Conservation (phyloP, 1,284 basidiomycete genomes). For the Acaromyces ingoldii region DNA sequence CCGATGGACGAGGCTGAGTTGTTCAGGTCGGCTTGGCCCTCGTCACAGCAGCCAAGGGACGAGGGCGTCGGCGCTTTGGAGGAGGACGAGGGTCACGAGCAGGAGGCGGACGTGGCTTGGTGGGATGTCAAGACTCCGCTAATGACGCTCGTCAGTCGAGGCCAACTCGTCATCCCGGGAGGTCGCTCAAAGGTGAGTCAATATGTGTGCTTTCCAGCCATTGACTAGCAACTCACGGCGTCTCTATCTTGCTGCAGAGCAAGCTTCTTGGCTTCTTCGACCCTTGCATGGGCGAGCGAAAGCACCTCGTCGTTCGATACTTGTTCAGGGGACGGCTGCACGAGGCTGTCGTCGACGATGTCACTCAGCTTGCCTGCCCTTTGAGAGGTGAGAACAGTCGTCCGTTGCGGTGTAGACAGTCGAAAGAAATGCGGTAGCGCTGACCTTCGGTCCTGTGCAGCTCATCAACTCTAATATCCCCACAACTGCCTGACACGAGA, state of each 20-base stretch:
- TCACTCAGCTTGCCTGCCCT: conserved; percentile 11
- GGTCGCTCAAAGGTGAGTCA: conserved; percentile 58
- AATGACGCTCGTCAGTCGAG: conserved; percentile 73
- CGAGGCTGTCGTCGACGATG: conserved; percentile 62
- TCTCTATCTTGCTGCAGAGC: too few species aligned
- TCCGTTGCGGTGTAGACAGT: too few species aligned
- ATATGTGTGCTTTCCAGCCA: not conserved
- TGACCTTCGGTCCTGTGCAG: too few species aligned
- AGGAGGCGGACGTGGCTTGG: conserved; percentile 54
- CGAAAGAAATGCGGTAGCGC: too few species aligned
- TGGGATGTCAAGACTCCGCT: conserved; percentile 74
- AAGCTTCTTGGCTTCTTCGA: conserved; percentile 71
- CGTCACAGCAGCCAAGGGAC: conserved; percentile 3
- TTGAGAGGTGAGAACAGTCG: too few species aligned
- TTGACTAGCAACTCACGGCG: not conserved
- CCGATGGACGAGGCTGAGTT: conserved; percentile 5
- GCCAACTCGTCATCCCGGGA: conserved; percentile 72
- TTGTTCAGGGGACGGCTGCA: conserved; percentile 68
- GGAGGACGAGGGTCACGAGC: conserved; percentile 11
- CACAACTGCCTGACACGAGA: too few species aligned
- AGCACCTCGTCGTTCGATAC: conserved; percentile 69
- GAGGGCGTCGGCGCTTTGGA: not conserved
- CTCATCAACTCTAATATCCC: too few species aligned
- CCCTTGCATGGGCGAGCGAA: conserved; percentile 64
- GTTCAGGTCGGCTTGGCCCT: conserved; percentile 5